A percentile compares a stretch with the other conserved stretches of the same genome.
These are phyloP conservation scores for Cordyceps militaris DNA, from an alignment of 2,329 filamentous ascomycete species.

Conservation along the genomic window DNA sequence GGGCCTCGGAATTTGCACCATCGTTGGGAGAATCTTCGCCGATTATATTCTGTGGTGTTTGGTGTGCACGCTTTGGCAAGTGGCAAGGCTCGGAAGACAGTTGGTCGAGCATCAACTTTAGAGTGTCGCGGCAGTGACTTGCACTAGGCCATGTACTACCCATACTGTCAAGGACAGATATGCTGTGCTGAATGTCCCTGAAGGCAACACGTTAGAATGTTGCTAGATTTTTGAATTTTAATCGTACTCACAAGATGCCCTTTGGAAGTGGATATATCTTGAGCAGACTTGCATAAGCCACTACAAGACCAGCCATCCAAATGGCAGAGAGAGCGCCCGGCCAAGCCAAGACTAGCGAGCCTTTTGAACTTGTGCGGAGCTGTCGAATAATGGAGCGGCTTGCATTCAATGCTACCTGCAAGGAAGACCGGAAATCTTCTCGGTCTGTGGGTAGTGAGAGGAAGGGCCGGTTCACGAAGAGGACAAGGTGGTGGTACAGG, in stretches of 20 bases:
- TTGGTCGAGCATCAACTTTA: background rate
- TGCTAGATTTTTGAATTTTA: background rate
- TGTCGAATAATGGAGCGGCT: constrained; percentile 22
- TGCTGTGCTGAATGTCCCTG: background rate
- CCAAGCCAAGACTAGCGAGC: constrained; percentile 25
- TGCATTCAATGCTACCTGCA: constrained; percentile 25
- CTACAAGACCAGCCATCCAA: constrained; percentile 31
- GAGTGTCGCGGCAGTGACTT: background rate
- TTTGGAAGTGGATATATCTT: constrained; percentile 21
- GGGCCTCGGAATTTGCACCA: background rate
- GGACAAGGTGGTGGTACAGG: constrained; percentile 26
- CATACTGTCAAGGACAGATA: background rate
- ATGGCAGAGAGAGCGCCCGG: constrained; percentile 27
- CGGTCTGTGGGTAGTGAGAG: constrained; percentile 25
- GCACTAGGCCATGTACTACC: background rate
- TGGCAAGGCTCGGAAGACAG: background rate
- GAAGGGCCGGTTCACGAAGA: constrained; percentile 28
- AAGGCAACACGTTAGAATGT: background rate
- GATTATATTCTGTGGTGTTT: too few relatives aligned
- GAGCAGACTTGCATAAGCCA: constrained; percentile 28
- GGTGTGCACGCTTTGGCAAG: background rate
- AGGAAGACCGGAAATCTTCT: constrained; percentile 23
- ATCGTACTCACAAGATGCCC: constrained; percentile 11
- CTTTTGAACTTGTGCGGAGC: constrained; percentile 17
- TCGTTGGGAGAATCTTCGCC: background rate